A percentile compares a stretch with the other conserved stretches of the same genome.
These are phyloP conservation scores for Phytophthora foliorum DNA, from an alignment of 352 stramenopile species.

Conservation along the genomic window DNA sequence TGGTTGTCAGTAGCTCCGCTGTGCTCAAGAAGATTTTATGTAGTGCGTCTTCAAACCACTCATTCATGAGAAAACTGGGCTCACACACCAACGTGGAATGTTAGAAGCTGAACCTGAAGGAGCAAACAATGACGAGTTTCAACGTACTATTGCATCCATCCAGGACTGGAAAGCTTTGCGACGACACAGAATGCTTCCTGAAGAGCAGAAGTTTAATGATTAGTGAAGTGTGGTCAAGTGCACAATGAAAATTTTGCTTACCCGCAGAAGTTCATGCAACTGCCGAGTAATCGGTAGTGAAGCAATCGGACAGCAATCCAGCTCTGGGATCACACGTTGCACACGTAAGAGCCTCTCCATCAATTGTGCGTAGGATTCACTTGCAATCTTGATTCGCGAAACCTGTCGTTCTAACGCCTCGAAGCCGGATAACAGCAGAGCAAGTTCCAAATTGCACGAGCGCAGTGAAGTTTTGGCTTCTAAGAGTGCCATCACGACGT, in stretches of 20 bases:
- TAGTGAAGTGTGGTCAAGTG: not conserved
- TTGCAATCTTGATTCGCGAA: slow-evolving; percentile 29
- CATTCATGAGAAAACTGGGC: slow-evolving; percentile 33
- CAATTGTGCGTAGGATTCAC: slow-evolving; percentile 22
- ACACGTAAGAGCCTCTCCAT: slow-evolving; percentile 39
- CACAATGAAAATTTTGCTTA: slow-evolving; percentile 2
- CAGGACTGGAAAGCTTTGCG: slow-evolving; percentile 35
- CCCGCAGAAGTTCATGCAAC: slow-evolving; percentile 34
- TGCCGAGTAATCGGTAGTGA: slow-evolving; percentile 30
- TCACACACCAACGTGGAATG: not conserved
- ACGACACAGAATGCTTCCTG: slow-evolving; percentile 49
- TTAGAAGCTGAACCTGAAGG: not conserved
- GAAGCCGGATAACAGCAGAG: slow-evolving; percentile 58
- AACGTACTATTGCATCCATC: slow-evolving; percentile 50
- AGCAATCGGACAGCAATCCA: slow-evolving; percentile 54
- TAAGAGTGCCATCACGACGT: slow-evolving; percentile 35
- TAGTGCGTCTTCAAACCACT: slow-evolving; percentile 34
- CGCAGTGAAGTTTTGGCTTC: slow-evolving; percentile 32
- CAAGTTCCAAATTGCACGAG: slow-evolving; percentile 58
- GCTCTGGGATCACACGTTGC: slow-evolving; percentile 50
- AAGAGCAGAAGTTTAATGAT: not conserved
- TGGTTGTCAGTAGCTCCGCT: slow-evolving; percentile 14
- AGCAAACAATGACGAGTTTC: not conserved
- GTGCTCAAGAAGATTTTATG: slow-evolving; percentile 15
- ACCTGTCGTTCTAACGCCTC: slow-evolving; percentile 28